Evolutionary conservation across 2,329 filamentous ascomycete genomes (phyloP), one percentile per base, ranked within the genome.

Genomic region (Rutstroemia sp.): DNA sequence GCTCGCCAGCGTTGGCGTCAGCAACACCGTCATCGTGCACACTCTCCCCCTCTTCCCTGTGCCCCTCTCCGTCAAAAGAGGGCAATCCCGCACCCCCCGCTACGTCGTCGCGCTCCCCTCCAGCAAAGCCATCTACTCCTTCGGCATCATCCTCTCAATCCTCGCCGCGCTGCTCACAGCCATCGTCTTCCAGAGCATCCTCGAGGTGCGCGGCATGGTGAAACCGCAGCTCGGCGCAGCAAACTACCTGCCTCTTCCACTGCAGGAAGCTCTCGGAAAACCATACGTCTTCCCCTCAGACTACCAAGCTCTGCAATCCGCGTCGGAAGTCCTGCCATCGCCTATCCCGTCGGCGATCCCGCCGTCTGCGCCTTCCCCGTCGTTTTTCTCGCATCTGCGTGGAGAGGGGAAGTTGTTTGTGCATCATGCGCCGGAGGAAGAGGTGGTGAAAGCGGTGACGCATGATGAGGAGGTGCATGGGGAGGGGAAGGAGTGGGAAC

Each of bases 11-110:
- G 64, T 67, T 21, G 63, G 65, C 25, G 62, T 71, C 1, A 64
- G 63, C 51, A 69, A 69, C 34, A 71, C 68, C 0, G 68, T 70
- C 1, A 64, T 69, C 21, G 68, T 70, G 2, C 67, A 71, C 45
- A 70, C 67, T 5, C 48, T 71, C 16, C 69, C 69, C 2, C 63
- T 71, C 17, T 67, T 67, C 58, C 64, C 65, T 1, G 63, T 70
- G 8, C 65, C 65, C 25, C 52, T 67, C 7, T 65, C 64, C n/a
- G 57, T 66, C 8, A 61, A 64, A 49, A 60, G 61, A 21, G 63
- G 65, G 1, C 64, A 68, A 55, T 65, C 64, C 8, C 64, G 61
- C 48, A 66, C 62, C 16, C 65, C 64, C 17, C 63, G 68, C 23
- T 69, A 70, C 46, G 66, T 68, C 17, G 58, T 68, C 17, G 67